Evolutionary conservation across 805 yeast species (phyloP).

Genomic region (Torulaspora delbrueckii): DNA sequence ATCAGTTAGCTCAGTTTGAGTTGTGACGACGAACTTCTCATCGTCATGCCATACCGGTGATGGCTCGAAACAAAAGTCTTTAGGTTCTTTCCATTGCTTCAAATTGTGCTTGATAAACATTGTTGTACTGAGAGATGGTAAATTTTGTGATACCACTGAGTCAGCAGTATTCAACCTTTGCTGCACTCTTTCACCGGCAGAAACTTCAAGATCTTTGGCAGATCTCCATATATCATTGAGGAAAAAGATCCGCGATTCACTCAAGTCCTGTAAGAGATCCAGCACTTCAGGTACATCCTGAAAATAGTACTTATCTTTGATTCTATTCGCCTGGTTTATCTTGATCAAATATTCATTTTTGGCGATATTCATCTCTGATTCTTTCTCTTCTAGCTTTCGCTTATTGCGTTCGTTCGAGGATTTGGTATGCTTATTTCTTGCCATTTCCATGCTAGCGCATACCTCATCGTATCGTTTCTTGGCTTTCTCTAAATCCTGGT

Average conservation of each 20-base stretch:
- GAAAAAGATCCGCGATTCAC: slow-evolving; percentile 69
- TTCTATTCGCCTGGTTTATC: slow-evolving; percentile 78
- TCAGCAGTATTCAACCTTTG: slow-evolving; percentile 47
- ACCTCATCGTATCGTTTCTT: slow-evolving; percentile 76
- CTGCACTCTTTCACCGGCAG: slow-evolving; percentile 42
- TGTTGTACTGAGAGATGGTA: slow-evolving; percentile 69
- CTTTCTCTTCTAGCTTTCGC: slow-evolving; percentile 52
- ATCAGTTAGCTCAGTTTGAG: slow-evolving; percentile 53
- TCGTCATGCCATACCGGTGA: slow-evolving; percentile 97
- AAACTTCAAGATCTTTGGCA: slow-evolving; percentile 59
- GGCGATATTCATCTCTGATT: slow-evolving; percentile 77
- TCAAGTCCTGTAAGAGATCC: slow-evolving; percentile 78
- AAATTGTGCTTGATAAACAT: slow-evolving; percentile 91
- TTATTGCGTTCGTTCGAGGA: slow-evolving; percentile 47
- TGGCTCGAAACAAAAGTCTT: slow-evolving; percentile 79
- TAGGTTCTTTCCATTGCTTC: slow-evolving; percentile 75
- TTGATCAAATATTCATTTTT: slow-evolving; percentile 79
- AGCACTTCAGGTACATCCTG: slow-evolving; percentile 90
- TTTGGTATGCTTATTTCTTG: slow-evolving; percentile 69
- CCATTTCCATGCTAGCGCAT: slow-evolving; percentile 75
- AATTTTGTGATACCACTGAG: slow-evolving; percentile 59
- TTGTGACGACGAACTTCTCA: slow-evolving; percentile 58
- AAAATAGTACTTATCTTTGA: slow-evolving; percentile 87
- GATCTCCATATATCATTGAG: slow-evolving; percentile 63
- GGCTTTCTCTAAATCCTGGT: slow-evolving; percentile 32